Evolutionary conservation across 768 basidiomycete genomes (phyloP).

Genomic region (Terana coerulea): DNA sequence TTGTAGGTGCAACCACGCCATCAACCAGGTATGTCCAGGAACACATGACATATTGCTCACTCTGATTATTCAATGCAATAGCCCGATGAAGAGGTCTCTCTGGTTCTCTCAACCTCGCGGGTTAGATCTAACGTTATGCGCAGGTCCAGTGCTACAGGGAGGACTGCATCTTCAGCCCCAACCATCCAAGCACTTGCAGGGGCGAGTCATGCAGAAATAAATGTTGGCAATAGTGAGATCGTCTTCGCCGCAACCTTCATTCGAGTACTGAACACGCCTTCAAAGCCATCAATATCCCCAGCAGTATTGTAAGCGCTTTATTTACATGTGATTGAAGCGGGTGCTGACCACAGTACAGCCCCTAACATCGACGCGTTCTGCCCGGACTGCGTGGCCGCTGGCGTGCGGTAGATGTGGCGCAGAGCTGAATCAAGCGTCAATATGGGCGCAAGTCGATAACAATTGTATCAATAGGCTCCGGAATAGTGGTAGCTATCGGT

Average conservation of each 20-base stretch:
- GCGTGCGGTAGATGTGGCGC: too few relatives aligned
- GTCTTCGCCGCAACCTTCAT: too few relatives aligned
- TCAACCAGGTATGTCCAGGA: constrained; percentile 35
- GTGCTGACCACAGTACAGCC: constrained; percentile 31
- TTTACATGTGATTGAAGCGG: constrained; percentile 1
- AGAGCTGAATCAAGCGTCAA: too few relatives aligned
- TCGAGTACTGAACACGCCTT: constrained; percentile 9
- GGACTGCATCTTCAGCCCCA: constrained; percentile 53
- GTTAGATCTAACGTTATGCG: neutral
- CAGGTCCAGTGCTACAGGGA: constrained; percentile 44
- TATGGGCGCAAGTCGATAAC: too few relatives aligned
- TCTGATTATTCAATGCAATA: too few relatives aligned
- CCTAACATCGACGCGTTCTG: constrained; percentile 61
- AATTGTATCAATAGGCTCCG: too few relatives aligned
- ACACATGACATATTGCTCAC: too few relatives aligned
- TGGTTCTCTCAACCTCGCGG: neutral
- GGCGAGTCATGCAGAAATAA: constrained; percentile 40
- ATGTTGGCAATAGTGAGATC: constrained; percentile 46
- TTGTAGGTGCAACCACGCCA: constrained; percentile 44
- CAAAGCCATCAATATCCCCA: constrained; percentile 33
- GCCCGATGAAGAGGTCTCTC: neutral
- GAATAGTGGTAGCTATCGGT: too few relatives aligned
- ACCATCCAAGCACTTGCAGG: constrained; percentile 41
- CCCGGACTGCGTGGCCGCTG: constrained; percentile 39
- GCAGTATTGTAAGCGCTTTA: constrained; percentile 46